Evolutionary conservation across 768 basidiomycete genomes (phyloP), one percentile per base, ranked within the genome.

Genomic region (Piloderma croceum): DNA sequence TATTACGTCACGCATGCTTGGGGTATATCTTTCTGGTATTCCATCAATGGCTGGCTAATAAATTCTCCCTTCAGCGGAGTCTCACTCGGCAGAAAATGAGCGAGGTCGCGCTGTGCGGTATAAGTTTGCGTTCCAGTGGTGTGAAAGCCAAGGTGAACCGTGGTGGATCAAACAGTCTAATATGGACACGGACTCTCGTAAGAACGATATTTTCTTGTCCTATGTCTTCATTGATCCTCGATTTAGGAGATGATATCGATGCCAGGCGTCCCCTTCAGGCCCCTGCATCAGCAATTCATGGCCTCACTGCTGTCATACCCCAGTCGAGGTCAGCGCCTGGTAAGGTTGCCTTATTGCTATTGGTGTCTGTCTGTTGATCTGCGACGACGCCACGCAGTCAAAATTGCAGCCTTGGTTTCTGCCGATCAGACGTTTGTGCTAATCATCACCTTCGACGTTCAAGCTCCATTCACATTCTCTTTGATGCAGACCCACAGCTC

Each of bases 111-210:
- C 85, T n/a, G 70, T 86, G 10, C 69, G 87, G 6, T 86, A 77
- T 56, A 90, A 90, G 56, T 89, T 90, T 50, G 79, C 81, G 4
- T 90, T 90, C 48, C 81, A 83, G 49, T 90, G 87, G 86, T 86
- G 84, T 47, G 74, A 80, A 44, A 73, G 68, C 31, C 88, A 90
- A 64, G 84, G 61, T 5, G 50, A 58, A 27, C 74, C 74, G 1
- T 76, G 76, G 76, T 77, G 75, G 74, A 34, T 38, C n/a, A n/a
- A n/a, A n/a, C n/a, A n/a, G n/a, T n/a, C n/a, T n/a, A n/a, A n/a
- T n/a, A n/a, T n/a, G n/a, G n/a, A n/a, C n/a, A n/a, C n/a, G n/a
- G n/a, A n/a, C n/a, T n/a, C n/a, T n/a, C n/a, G n/a, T n/a, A n/a
- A n/a, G n/a, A 60, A 48, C 38, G 50, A 22, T 17, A 25, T 36